Evolutionary conservation across 2,329 filamentous ascomycete species (phyloP).

Genomic region (Coccinonectria pachysandricola): DNA sequence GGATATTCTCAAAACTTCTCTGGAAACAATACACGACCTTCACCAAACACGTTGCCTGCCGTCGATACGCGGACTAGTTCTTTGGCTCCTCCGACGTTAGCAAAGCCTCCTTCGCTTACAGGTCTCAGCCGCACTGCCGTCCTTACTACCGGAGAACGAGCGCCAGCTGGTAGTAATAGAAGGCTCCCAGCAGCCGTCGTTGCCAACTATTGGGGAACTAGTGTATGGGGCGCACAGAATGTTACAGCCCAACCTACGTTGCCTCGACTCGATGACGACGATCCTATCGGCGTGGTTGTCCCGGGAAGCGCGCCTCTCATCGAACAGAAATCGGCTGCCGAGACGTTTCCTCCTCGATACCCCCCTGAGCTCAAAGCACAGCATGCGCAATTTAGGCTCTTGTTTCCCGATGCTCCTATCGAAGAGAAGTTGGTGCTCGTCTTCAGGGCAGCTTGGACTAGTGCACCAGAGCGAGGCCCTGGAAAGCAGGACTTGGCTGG

Average conservation of each 20-base stretch:
- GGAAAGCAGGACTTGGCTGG: slow-evolving; percentile 40
- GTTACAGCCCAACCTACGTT: slow-evolving; percentile 20
- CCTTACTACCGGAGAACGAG: slow-evolving; percentile 66
- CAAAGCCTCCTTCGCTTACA: slow-evolving; percentile 72
- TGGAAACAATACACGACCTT: slow-evolving; percentile 19
- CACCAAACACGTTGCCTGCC: slow-evolving; percentile 24
- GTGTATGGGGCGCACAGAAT: slow-evolving; percentile 50
- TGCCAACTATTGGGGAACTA: slow-evolving; percentile 90
- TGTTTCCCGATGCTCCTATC: slow-evolving; percentile 71
- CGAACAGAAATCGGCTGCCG: slow-evolving; percentile 27
- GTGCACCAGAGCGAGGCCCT: slow-evolving; percentile 33
- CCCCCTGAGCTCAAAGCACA: slow-evolving; percentile 74
- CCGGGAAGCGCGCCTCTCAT: slow-evolving; percentile 20
- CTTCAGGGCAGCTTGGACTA: slow-evolving; percentile 80
- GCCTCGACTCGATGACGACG: slow-evolving; percentile 26
- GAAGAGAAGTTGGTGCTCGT: slow-evolving; percentile 82
- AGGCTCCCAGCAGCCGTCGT: slow-evolving; percentile 75
- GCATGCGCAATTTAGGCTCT: slow-evolving; percentile 82
- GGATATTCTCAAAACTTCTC: slow-evolving; percentile 33
- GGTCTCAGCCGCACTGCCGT: slow-evolving; percentile 81
- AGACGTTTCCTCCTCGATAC: slow-evolving; percentile 64
- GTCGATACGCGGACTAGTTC: slow-evolving; percentile 45
- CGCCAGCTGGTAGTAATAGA: slow-evolving; percentile 55
- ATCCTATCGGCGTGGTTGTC: slow-evolving; percentile 31
- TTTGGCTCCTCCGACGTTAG: slow-evolving; percentile 73